Conservation (phyloP, 371 early-diverging fungal species). For the Syncephalis fuscata region DNA sequence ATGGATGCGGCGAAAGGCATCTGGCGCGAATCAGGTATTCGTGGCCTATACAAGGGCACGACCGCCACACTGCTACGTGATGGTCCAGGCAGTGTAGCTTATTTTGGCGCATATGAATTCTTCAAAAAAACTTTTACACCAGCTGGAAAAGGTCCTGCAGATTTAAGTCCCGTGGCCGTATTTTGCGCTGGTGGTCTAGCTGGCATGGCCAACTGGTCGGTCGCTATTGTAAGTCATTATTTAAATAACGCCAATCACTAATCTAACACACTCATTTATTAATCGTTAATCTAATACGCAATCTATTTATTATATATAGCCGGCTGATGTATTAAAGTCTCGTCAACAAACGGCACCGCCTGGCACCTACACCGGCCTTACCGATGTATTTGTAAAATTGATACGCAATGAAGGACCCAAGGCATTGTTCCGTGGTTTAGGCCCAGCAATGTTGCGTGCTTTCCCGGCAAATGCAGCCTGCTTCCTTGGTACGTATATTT, state of each 20-base stretch:
- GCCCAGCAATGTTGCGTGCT: slow-evolving; percentile 88
- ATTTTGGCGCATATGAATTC: slow-evolving; percentile 90
- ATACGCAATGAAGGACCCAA: slow-evolving; percentile 73
- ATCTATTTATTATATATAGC: too few relatives aligned
- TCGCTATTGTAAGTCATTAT: slow-evolving; percentile 15
- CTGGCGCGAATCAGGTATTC: slow-evolving; percentile 61
- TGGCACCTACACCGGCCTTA: slow-evolving; percentile 75
- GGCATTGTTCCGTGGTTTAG: slow-evolving; percentile 92
- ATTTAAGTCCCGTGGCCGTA: slow-evolving; percentile 58
- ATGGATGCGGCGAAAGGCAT: slow-evolving; percentile 55
- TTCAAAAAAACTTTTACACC: slow-evolving; percentile 69
- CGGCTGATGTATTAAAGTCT: slow-evolving; percentile 94
- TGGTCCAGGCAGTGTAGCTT: slow-evolving; percentile 90
- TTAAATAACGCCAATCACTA: not conserved
- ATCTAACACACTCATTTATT: not conserved
- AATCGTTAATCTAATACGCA: slow-evolving; percentile 76
- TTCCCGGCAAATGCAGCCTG: slow-evolving; percentile 85
- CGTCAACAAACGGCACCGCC: slow-evolving; percentile 89
- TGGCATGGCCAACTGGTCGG: slow-evolving; percentile 34
- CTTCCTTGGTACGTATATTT: slow-evolving; percentile 8
- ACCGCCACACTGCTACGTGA: slow-evolving; percentile 88
- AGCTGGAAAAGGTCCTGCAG: slow-evolving; percentile 43
- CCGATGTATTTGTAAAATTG: slow-evolving; percentile 63
- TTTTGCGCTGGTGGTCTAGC: slow-evolving; percentile 86
- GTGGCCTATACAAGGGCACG: slow-evolving; percentile 81